Evolutionary conservation across 1,139 yeast species (phyloP), one percentile per base, ranked within the genome.

Genomic region (Blastobotrys persicus): DNA sequence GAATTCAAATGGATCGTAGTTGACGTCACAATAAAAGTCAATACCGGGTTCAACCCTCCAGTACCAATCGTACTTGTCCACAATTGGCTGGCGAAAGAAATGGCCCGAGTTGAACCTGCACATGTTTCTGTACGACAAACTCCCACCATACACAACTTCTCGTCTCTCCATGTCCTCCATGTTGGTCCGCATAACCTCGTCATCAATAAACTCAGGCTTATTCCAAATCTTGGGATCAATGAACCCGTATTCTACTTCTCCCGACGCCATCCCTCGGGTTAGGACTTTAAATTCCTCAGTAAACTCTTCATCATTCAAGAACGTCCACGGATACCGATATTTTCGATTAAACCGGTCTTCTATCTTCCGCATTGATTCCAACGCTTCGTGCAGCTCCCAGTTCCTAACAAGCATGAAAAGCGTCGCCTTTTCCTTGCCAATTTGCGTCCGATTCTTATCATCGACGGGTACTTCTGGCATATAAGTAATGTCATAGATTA

Each of bases 1-100:
- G 49, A 86, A 80, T 38, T 79, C 72, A 65, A 92, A 92, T n/a
- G 98, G 97, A 76, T 95, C 80, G 75, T 69, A 69, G 13, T 56
- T 46, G 55, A 66, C 68, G 56, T 89, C 96, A 67, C 97, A 89
- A 64, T 73, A 86, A 65, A 87, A 88, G 58, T 87, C 81, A 32
- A 91, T 92, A 52, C 83, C 81, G 0, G 98, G 98, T 65, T 91
- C 98, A 2, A 91, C 96, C 51, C 98, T 73, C 82, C 96, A 89
- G 70, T 91, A 91, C 78, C 87, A 91, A 54, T 87, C 88, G 61
- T 85, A 82, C 48, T 80, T 70, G 39, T 71, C 66, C 53, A 89
- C 74, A 38, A 88, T 68, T 34, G 81, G 79, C 59, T 89, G 95
- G 53, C 82, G 77, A 68, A 78, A 88, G 67, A 91, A 91, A 61